phyloP scores from a whole-genome alignment of 495 filamentous ascomycete species.

The Trichoderma parareesei region DNA sequence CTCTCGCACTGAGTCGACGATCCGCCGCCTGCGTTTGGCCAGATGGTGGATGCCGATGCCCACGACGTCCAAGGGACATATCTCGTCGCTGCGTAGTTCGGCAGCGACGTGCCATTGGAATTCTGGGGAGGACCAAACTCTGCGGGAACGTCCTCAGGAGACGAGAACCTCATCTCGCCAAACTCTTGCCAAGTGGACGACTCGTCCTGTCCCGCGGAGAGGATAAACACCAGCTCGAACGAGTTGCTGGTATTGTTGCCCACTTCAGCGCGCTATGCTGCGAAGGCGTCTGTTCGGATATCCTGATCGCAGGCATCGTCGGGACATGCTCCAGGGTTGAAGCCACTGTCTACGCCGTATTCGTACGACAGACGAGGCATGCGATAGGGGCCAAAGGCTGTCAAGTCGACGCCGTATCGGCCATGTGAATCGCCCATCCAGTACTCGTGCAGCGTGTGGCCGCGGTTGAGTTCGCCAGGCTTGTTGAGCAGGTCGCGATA shows the following conservation, averaged over 20 bases:
- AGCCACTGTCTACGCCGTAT: slow-evolving; percentile 29
- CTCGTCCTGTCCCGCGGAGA: slow-evolving; percentile 37
- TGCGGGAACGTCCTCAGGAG: slow-evolving; percentile 28
- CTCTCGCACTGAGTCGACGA: slow-evolving; percentile 36
- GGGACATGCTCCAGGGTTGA: slow-evolving; percentile 30
- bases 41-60: slow-evolving; percentile 29
- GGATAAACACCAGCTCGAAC: slow-evolving; percentile 34
- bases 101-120: slow-evolving; percentile 15
- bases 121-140: slow-evolving; percentile 31
- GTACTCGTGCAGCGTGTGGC: slow-evolving; percentile 36
- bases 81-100: slow-evolving; percentile 30
- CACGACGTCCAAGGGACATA: slow-evolving; percentile 37
- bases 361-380: slow-evolving; percentile 27
- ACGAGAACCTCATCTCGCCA: slow-evolving; percentile 33
- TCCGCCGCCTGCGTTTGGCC: slow-evolving; percentile 35
- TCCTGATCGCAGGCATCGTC: slow-evolving; percentile 25
- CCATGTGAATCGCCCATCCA: slow-evolving; percentile 39
- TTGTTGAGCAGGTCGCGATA: slow-evolving; percentile 34
- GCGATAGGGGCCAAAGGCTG: slow-evolving; percentile 33
- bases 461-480: slow-evolving; percentile 30
- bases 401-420: slow-evolving; percentile 35
- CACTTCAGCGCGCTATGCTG: slow-evolving; percentile 32
- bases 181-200: slow-evolving; percentile 39
- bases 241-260: slow-evolving; percentile 26
- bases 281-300: slow-evolving; percentile 31